Conservation (phyloP, 108 stramenopile species). For the Epipyxis sp. region DNA sequence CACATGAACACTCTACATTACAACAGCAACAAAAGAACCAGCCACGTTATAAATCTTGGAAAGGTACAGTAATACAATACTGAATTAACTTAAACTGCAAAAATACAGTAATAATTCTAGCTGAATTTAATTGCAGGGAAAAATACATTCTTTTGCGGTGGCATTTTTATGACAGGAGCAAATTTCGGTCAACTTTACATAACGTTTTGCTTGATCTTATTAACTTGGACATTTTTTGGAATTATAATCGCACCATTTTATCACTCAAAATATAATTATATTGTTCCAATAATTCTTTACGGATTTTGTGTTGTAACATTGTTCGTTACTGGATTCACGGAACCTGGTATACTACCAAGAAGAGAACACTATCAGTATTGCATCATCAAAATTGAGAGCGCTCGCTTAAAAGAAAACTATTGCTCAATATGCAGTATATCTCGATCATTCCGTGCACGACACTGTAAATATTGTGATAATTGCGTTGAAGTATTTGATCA, state of each 20-base stretch:
- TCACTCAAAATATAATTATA: constrained; percentile 3
- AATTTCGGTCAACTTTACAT: neutral
- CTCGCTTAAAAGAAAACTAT: neutral
- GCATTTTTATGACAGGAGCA: constrained; percentile 5
- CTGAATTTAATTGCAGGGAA: too few species aligned
- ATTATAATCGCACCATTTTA: neutral
- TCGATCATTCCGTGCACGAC: neutral
- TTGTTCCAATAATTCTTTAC: neutral
- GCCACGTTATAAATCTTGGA: too few species aligned
- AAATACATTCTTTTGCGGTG: constrained; percentile 18
- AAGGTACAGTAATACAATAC: too few species aligned
- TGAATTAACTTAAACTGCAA: too few species aligned
- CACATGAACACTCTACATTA: too few species aligned
- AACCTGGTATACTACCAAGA: constrained; percentile 2
- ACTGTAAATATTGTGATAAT: constrained; percentile 30
- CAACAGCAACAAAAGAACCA: too few species aligned
- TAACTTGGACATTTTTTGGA: constrained; percentile 2
- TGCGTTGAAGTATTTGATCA: constrained; percentile 34
- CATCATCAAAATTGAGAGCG: neutral
- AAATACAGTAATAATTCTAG: too few species aligned
- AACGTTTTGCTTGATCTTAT: neutral
- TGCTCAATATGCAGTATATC: constrained; percentile 13
- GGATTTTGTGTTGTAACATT: neutral
- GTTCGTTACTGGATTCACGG: constrained; percentile 5
- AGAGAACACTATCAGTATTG: neutral